Conservation (phyloP, 805 yeast species). For the Lachancea lanzarotensis region DNA sequence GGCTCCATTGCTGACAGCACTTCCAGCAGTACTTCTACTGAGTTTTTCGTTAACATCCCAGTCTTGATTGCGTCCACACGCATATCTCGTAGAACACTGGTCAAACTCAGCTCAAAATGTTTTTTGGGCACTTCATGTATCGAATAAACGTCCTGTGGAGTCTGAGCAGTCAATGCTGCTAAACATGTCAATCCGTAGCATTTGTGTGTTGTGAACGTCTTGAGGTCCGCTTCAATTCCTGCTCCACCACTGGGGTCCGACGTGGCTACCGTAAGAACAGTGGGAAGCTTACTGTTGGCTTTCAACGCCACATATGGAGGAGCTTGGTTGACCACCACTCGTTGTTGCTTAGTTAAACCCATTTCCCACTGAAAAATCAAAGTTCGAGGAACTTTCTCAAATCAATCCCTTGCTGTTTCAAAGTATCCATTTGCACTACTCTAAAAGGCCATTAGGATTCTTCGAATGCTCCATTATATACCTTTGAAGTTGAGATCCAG, state of each 20-base stretch:
- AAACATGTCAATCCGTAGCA: slow-evolving; percentile 75
- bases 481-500: not conserved
- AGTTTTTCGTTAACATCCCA: slow-evolving; percentile 62
- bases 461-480: not conserved
- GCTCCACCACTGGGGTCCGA: slow-evolving; percentile 89
- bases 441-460: not conserved
- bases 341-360: not conserved
- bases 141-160: slow-evolving; percentile 40
- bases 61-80: slow-evolving; percentile 65
- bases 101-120: slow-evolving; percentile 44
- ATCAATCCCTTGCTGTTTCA: no score
- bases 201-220: slow-evolving; percentile 66
- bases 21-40: slow-evolving; percentile 42
- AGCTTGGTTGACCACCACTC: slow-evolving; percentile 18
- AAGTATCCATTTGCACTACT: no score
- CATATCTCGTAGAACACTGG: slow-evolving; percentile 53
- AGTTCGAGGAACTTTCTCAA: no score
- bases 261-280: slow-evolving; percentile 54
- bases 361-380: no score
- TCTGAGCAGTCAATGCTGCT: slow-evolving; percentile 76
- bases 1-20: slow-evolving; percentile 30
- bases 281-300: slow-evolving; percentile 30
- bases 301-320: slow-evolving; percentile 27
- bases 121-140: slow-evolving; percentile 39
- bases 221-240: slow-evolving; percentile 84